A percentile compares a stretch with the other conserved stretches of the same genome.
Conservation (phyloP, 306 rosid genomes). For the Dryas alaskensis region DNA sequence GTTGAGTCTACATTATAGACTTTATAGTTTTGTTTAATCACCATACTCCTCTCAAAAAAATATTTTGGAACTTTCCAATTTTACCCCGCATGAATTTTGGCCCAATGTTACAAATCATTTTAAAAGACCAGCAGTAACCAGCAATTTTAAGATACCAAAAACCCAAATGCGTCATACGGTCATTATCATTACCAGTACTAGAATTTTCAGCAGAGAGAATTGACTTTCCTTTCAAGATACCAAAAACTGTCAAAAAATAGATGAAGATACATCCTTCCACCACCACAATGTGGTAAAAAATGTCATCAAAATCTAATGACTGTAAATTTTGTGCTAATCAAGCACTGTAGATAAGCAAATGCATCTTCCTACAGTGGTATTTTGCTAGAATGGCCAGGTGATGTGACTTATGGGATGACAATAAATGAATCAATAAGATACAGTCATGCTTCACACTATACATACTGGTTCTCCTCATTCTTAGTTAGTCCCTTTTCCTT, state of each 20-base stretch:
- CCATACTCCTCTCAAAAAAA: too few relatives aligned
- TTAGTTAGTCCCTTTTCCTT: slow-evolving; percentile 69
- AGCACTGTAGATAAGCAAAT: slow-evolving; percentile 27
- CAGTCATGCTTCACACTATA: slow-evolving; percentile 41
- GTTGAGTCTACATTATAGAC: too few relatives aligned
- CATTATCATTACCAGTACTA: background rate
- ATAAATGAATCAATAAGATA: slow-evolving; percentile 32
- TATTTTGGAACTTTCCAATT: too few relatives aligned
- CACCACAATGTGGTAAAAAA: slow-evolving; percentile 30
- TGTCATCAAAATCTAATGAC: slow-evolving; percentile 30
- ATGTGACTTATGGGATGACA: slow-evolving; percentile 21
- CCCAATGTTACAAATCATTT: too few relatives aligned
- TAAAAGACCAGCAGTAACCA: too few relatives aligned
- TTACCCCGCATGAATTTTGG: too few relatives aligned
- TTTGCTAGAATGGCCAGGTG: slow-evolving; percentile 34
- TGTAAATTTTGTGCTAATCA: slow-evolving; percentile 22
- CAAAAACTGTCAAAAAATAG: background rate
- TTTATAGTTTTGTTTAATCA: too few relatives aligned
- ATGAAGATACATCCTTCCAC: slow-evolving; percentile 7
- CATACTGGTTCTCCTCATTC: slow-evolving; percentile 27
- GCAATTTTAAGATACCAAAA: too few relatives aligned
- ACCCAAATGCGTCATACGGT: too few relatives aligned
- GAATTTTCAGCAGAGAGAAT: background rate
- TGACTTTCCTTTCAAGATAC: background rate
- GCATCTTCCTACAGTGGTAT: slow-evolving; percentile 32